Base-by-base conservation (phyloP, 192 early-diverging fungal genomes). In the Coemansia sp. region DNA sequence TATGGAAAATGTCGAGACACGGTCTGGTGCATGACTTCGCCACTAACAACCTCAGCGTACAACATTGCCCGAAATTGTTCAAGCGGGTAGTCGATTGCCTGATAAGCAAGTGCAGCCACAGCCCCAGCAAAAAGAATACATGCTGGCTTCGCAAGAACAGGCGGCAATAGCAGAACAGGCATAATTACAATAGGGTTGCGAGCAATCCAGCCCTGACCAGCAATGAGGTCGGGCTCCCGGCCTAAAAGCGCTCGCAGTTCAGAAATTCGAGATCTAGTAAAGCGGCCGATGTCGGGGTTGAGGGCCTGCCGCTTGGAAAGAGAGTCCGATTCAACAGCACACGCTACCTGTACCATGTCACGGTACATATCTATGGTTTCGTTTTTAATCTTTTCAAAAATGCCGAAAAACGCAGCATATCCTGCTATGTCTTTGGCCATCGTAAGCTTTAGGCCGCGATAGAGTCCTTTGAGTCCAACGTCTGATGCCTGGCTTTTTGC, bases 381-480 rank as follows among this genome's bases (percentile, higher is more conserved):
- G 36, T 88, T 84, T 43, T 92, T 92, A 9, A 88, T 83, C 79
- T 81, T 87, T 70, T 92, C 90, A 71, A 92, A 92, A 8, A 87
- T 80, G 15, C 87, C 89, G 83, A 92, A 92, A 57, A 92, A 92
- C 17, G 87, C 73, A 6, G 88, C 87, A 70, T 88, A 92, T 3
- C 89, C 89, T 15, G 86, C 54, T 0, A 87, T 85, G 65, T 92
- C 90, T 82, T 92, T 83, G 54, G 41, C 50, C 65, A 79, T 66
- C n/a, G 82, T 83, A 22, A 79, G 65, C 55, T 65, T 70, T 17
- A 75, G 52, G 3, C 82, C 82, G 15, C 70, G 69, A 41, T 79
- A 83, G 11, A 83, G 71, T 0, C 73, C 67, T 7, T 23, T 36
- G 50, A 65, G 63, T 0, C 82, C 76, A 9, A 57, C 48, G 19